Evolutionary conservation across 306 rosid genomes (phyloP).

Genomic region (Castanopsis chinensis): DNA sequence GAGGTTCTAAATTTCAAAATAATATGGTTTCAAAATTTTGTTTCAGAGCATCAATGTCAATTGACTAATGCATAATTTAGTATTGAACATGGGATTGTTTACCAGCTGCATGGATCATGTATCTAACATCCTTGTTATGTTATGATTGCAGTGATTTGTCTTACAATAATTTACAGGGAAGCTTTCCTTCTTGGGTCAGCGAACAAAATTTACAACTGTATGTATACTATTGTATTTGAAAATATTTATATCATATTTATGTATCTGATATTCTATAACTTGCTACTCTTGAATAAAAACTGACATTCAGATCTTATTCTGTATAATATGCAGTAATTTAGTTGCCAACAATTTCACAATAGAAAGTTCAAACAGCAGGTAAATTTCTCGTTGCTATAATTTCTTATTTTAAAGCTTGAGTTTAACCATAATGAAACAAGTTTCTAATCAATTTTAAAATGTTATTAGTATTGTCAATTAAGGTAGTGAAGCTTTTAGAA

Average conservation of each 20-base stretch:
- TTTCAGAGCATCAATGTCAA: not conserved
- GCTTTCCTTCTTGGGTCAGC: constrained; percentile 75
- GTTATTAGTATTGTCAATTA: not conserved
- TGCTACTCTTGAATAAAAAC: constrained; percentile 4
- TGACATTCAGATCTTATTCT: constrained; percentile 17
- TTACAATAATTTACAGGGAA: constrained; percentile 69
- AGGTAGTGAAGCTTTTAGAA: too few species aligned
- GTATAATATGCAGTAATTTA: constrained; percentile 54
- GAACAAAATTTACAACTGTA: constrained; percentile 51
- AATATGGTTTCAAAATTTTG: not conserved
- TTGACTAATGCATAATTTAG: not conserved
- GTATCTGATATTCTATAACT: not conserved
- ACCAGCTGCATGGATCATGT: not conserved
- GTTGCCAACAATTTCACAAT: constrained; percentile 75
- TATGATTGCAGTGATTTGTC: constrained; percentile 73
- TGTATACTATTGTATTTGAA: constrained; percentile 15
- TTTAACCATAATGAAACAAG: not conserved
- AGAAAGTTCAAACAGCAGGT: constrained; percentile 59
- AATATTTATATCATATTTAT: not conserved
- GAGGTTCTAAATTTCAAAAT: not conserved
- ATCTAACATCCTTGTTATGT: constrained; percentile 4
- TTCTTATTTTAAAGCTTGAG: not conserved
- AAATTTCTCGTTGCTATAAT: not conserved
- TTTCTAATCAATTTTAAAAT: not conserved
- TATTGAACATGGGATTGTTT: not conserved